A percentile compares a stretch with the other conserved stretches of the same genome.
These are phyloP conservation scores for Brachypodium distachyon DNA, from an alignment of 202 grass and related monocot genomes.

Conservation along the genomic window DNA sequence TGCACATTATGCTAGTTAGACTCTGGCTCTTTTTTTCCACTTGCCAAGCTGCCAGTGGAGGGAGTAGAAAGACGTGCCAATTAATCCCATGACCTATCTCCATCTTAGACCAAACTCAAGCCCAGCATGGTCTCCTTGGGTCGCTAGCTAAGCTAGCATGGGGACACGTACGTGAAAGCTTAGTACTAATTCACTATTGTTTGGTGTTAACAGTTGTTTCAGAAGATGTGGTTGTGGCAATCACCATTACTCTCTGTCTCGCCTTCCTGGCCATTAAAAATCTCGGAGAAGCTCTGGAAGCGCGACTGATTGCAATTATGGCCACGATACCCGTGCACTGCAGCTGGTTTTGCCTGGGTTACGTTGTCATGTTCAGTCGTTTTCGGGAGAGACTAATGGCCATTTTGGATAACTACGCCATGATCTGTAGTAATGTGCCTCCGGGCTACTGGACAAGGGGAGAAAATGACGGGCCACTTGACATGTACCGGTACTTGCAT, in stretches of 20 bases:
- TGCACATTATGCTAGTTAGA: not conserved
- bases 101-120: not conserved
- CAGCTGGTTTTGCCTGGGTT: not conserved
- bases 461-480: not conserved
- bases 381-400: conserved; percentile 6
- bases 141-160: not conserved
- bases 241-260: not conserved
- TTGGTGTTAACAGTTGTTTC: not conserved
- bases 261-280: not conserved
- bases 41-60: not conserved
- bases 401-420: not conserved
- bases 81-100: not conserved
- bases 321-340: conserved; percentile 19
- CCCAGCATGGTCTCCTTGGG: not conserved
- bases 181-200: not conserved
- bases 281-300: not conserved
- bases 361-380: not conserved
- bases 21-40: not conserved
- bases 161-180: not conserved
- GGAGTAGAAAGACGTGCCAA: conserved; percentile 3
- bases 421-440: not conserved
- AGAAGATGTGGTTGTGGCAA: not conserved
- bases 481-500: not conserved
- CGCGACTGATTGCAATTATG: conserved; percentile 13
- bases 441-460: not conserved